Base-by-base conservation (phyloP, 805 yeast species). In the Hanseniaspora occidentalis region DNA sequence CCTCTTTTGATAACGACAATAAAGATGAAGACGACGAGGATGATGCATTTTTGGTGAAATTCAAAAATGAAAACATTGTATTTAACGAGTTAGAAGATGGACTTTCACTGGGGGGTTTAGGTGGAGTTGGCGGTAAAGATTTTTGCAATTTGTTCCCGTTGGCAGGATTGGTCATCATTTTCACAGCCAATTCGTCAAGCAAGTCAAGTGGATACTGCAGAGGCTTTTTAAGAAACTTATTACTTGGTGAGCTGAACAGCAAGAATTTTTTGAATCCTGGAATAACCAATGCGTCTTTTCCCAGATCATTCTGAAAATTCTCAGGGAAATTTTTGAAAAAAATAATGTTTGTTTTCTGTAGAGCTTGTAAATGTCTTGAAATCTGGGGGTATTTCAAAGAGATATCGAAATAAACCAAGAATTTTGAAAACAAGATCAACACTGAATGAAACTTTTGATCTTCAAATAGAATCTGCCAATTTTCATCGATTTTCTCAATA, bases 181-280 rank as follows among this genome's bases (percentile, higher is more conserved):
- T 48, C 1, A 39, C 34, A 21, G 49, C 51, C 48, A 51, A 43
- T 33, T 48, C 54, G 40, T 54, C 58, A 21, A 49, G 42, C 2
- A 52, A 45, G 37, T 54, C 58, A 39, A 50, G 53, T 3, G 55
- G 57, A 36, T 50, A 51, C 31, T 45, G 46, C 3, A 56, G 56
- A 18, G 44, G 43, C 16, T 33, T 46, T 11, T 47, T 18, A 23
- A 54, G 8, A 29, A 29, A 29, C 4, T n/a, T 29, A 9, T 29
- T 29, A n/a, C 8, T 13, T 29, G 9, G 10, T 3, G 18, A 29
- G 13, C 18, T 16, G 17, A 29, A 29, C 17, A 29, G 8, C 3
- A 14, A n/a, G 18, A 29, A 29, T 29, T n/a, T 29, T 29, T 29
- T 29, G 18, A 29, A 29, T n/a, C 33, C 33, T 29, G 33, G 33